These are phyloP conservation scores for Hyaloscypha bicolor DNA, from an alignment of 495 filamentous ascomycete species.

Conservation along the genomic window DNA sequence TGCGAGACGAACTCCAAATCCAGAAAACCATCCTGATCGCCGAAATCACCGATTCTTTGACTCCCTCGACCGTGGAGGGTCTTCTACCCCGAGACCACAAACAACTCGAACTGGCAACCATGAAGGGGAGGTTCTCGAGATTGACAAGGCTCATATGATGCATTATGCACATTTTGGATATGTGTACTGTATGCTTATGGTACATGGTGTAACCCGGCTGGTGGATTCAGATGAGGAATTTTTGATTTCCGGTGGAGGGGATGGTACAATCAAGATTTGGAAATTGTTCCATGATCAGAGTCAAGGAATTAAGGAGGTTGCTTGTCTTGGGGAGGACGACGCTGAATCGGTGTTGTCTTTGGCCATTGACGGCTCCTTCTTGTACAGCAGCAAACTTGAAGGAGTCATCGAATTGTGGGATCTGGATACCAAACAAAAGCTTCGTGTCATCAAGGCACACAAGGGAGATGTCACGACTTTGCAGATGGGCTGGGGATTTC, in stretches of 20 bases:
- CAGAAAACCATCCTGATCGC: constrained; percentile 71
- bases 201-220: constrained; percentile 60
- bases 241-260: constrained; percentile 87
- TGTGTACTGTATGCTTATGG: constrained; percentile 90
- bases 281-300: constrained; percentile 56
- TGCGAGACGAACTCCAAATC: constrained; percentile 58
- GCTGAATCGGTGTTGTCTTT: constrained; percentile 80
- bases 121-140: constrained; percentile 71
- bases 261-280: constrained; percentile 93
- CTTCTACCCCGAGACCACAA: constrained; percentile 65
- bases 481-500: constrained; percentile 75
- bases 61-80: constrained; percentile 76
- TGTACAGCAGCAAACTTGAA: constrained; percentile 86
- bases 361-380: constrained; percentile 80
- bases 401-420: constrained; percentile 98
- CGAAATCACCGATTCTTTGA: constrained; percentile 96
- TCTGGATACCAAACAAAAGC: constrained; percentile 87
- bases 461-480: constrained; percentile 85
- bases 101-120: constrained; percentile 40
- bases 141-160: constrained; percentile 77
- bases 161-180: constrained; percentile 95
- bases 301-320: constrained; percentile 60
- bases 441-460: constrained; percentile 79
- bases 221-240: constrained; percentile 72
- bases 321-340: constrained; percentile 75